Evolutionary conservation across 108 stramenopile species (phyloP).

Genomic region (Nitzschia sp.): DNA sequence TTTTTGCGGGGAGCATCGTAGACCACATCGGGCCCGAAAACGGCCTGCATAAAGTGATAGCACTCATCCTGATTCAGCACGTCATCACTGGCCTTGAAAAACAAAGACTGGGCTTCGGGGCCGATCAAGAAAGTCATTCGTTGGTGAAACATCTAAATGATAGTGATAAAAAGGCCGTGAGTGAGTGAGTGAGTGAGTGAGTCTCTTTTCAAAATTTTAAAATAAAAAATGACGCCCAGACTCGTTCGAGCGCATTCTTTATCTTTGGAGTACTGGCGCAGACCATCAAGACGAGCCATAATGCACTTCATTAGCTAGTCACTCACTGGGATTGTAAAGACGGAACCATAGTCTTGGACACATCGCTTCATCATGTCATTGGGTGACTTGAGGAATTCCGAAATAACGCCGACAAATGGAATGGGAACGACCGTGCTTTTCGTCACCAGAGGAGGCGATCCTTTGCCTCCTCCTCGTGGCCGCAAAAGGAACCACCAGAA

Average conservation of each 20-base stretch:
- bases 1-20: constrained; percentile 96
- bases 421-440: constrained; percentile 52
- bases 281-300: no score
- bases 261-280: no score
- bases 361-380: constrained; percentile 89
- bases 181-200: background rate
- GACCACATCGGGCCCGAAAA: constrained; percentile 95
- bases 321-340: constrained; percentile 92
- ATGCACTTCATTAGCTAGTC: background rate
- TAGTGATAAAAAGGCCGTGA: background rate
- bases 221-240: no score
- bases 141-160: constrained; percentile 75
- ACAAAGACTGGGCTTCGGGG: constrained; percentile 93
- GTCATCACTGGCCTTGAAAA: constrained; percentile 94
- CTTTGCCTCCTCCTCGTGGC: constrained; percentile 51
- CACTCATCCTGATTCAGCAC: constrained; percentile 92
- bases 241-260: no score
- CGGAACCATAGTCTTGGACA: constrained; percentile 82
- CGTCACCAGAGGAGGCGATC: constrained; percentile 76
- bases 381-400: constrained; percentile 89
- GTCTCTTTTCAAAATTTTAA: background rate
- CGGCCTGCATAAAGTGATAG: constrained; percentile 98
- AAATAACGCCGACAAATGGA: constrained; percentile 79
- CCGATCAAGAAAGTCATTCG: constrained; percentile 97
- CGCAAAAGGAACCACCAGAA: constrained; percentile 44